Evolutionary conservation across 805 yeast species (phyloP).

Genomic region (Torulaspora delbrueckii): DNA sequence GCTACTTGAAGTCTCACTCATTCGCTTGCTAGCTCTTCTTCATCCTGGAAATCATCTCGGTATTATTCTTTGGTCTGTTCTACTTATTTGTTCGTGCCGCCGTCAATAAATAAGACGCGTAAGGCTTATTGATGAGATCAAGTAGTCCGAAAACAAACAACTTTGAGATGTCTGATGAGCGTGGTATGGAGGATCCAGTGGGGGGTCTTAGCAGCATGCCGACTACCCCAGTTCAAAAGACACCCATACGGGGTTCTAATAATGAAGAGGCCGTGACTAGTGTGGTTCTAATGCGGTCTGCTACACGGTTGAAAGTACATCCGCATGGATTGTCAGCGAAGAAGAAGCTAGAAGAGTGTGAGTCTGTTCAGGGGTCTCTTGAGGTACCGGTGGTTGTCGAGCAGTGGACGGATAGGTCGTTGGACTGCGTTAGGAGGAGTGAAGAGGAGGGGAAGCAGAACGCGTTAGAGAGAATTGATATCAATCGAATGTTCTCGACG

Average conservation of each 20-base stretch:
- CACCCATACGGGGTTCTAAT: not conserved
- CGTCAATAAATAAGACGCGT: constrained; percentile 4
- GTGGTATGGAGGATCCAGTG: not conserved
- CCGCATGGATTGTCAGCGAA: constrained; percentile 20
- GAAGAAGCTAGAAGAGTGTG: constrained; percentile 5
- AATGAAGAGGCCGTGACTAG: not conserved
- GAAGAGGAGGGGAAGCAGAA: constrained; percentile 2
- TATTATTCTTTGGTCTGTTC: not conserved
- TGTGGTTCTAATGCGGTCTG: not conserved
- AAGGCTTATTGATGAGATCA: constrained; percentile 2
- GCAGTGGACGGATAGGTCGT: constrained; percentile 1
- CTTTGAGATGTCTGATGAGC: not conserved
- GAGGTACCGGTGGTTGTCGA: not conserved
- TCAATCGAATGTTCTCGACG: constrained; percentile 19
- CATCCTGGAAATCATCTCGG: not conserved
- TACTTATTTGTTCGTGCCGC: constrained; percentile 1
- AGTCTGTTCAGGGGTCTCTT: not conserved
- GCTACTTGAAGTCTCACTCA: not conserved
- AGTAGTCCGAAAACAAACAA: not conserved
- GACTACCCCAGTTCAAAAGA: constrained; percentile 10
- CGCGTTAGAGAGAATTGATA: constrained; percentile 21
- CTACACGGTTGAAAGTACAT: constrained; percentile 12
- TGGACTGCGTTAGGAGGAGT: constrained; percentile 9
- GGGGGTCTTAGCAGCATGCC: constrained; percentile 6
- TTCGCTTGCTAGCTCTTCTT: not conserved